phyloP scores from a whole-genome alignment of 768 basidiomycete species.

The Leccinellum albellum region DNA sequence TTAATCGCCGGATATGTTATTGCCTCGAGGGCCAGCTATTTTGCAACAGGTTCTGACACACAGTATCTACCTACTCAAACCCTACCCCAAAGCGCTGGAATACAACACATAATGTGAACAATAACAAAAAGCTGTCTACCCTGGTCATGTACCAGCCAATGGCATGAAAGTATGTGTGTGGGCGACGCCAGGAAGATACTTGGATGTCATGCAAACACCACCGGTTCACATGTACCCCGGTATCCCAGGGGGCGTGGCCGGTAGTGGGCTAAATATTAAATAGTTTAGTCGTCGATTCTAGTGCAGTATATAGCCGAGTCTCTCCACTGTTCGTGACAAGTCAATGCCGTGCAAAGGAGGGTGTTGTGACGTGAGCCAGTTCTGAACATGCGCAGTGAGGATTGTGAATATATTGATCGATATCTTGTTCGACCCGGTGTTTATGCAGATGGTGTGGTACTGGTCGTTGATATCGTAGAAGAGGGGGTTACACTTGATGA shows the following conservation, averaged over 20 bases:
- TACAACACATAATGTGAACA: conserved; percentile 21
- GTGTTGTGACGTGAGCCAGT: conserved; percentile 5
- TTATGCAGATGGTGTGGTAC: conserved; percentile 20
- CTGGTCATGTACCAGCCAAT: conserved; percentile 11
- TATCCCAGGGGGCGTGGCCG: conserved; percentile 10
- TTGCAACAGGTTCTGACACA: neutral
- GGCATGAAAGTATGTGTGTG: conserved; percentile 1
- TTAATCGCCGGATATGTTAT: neutral
- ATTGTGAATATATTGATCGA: conserved; percentile 1
- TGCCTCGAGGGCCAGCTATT: neutral
- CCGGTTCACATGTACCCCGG: conserved; percentile 10
- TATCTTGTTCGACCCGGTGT: conserved; percentile 2
- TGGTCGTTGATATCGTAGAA: conserved; percentile 21
- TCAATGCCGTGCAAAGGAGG: conserved; percentile 8
- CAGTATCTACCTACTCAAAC: conserved; percentile 2
- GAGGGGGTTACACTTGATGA: conserved; percentile 15
- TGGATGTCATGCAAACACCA: conserved; percentile 16
- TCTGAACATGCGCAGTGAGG: conserved; percentile 9
- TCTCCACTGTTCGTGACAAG: conserved; percentile 17
- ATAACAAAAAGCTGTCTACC: conserved; percentile 21
- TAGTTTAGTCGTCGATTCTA: conserved; percentile 17
- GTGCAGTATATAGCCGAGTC: conserved; percentile 21
- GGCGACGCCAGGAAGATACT: conserved; percentile 4
- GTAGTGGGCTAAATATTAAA: conserved; percentile 20
- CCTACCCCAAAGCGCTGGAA: conserved; percentile 2